Conservation (phyloP, 768 basidiomycete genomes). For the Pleurotus tuber-regium region DNA sequence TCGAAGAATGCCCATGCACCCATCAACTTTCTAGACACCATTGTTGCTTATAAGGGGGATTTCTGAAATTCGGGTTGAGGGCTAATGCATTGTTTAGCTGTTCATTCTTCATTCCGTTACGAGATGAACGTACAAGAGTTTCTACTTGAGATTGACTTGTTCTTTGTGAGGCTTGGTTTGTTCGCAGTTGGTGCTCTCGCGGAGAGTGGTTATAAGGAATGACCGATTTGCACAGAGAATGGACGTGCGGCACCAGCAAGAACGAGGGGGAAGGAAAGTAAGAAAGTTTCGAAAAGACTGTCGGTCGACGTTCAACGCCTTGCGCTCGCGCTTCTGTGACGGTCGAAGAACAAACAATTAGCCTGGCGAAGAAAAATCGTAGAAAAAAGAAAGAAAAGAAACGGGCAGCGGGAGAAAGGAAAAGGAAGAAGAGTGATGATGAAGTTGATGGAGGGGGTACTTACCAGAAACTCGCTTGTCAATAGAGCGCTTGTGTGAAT, state of each 20-base stretch:
- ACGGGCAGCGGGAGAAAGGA: constrained; percentile 22
- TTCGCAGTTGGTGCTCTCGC: constrained; percentile 40
- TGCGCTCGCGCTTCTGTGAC: constrained; percentile 43
- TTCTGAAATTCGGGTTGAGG: constrained; percentile 6
- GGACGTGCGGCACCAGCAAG: constrained; percentile 38
- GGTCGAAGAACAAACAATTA: constrained; percentile 19
- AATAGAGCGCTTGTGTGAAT: constrained; percentile 4
- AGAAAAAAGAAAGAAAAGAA: constrained; percentile 28
- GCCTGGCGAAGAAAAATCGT: constrained; percentile 26
- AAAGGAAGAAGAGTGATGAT: constrained; percentile 22
- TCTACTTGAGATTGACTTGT: constrained; percentile 19
- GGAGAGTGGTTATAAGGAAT: constrained; percentile 40
- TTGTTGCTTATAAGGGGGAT: constrained; percentile 31
- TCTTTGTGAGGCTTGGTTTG: constrained; percentile 8
- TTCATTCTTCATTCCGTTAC: constrained; percentile 15
- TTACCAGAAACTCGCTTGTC: constrained; percentile 7
- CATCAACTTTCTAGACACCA: constrained; percentile 74
- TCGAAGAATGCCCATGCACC: constrained; percentile 73
- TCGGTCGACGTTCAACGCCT: constrained; percentile 73
- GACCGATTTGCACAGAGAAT: constrained; percentile 32
- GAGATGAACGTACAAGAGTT: constrained; percentile 10
- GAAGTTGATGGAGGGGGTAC: neutral
- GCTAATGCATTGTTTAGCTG: too few relatives aligned
- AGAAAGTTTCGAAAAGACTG: constrained; percentile 30
- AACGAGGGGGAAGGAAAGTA: constrained; percentile 29